Evolutionary conservation across 1,284 basidiomycete species (phyloP).

Genomic region (Vanrija humicola): DNA sequence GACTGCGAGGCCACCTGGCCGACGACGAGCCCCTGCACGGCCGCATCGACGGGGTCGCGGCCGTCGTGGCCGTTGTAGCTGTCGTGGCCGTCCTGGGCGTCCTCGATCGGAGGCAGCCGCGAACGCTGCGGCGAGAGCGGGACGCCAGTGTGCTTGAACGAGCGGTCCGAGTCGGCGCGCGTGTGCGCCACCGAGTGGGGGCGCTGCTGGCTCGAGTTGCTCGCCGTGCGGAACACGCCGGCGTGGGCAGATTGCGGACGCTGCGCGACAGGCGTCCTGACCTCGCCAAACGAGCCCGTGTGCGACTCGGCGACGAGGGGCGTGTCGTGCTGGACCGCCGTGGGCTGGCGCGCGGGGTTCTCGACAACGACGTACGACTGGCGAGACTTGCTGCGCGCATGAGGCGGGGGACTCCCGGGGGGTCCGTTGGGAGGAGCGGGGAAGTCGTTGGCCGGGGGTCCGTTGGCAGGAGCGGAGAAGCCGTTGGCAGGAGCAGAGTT

Average conservation of each 20-base stretch:
- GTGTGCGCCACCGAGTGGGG: conserved; percentile 2
- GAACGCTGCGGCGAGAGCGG: neutral
- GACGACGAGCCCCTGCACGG: conserved; percentile 10
- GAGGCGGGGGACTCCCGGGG: too few relatives aligned
- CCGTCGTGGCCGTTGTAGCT: conserved; percentile 7
- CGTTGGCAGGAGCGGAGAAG: too few relatives aligned
- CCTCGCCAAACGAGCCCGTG: too few relatives aligned
- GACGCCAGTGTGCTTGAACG: neutral
- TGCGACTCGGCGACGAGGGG: too few relatives aligned
- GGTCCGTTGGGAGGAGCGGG: too few relatives aligned
- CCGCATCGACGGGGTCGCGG: conserved; percentile 1
- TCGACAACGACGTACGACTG: too few relatives aligned
- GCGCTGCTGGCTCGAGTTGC: conserved; percentile 1
- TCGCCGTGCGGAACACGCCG: neutral
- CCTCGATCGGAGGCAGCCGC: conserved; percentile 14
- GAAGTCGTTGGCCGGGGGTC: neutral
- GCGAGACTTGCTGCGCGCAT: too few relatives aligned
- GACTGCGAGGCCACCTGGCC: conserved; percentile 30
- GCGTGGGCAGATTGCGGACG: neutral
- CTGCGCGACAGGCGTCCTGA: too few relatives aligned
- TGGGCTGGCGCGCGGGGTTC: too few relatives aligned
- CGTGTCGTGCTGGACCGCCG: too few relatives aligned
- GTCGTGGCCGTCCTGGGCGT: conserved; percentile 6
- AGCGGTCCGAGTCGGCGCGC: neutral
- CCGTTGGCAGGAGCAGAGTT: too few relatives aligned